Conservation (phyloP, 371 early-diverging fungal species). For the Mortierella sp. region DNA sequence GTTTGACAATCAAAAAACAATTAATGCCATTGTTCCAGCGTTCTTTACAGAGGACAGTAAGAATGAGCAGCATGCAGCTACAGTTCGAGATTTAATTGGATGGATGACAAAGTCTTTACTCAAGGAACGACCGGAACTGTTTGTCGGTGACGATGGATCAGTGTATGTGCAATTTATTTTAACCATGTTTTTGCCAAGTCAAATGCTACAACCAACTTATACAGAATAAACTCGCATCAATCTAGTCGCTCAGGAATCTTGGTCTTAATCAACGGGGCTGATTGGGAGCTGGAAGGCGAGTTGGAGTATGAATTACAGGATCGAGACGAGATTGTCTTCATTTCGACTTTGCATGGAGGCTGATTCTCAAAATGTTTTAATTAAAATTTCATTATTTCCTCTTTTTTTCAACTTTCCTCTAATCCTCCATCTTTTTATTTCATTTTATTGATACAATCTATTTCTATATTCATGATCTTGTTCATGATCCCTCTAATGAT, state of each 20-base stretch:
- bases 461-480: too few relatives aligned
- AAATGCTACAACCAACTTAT: too few relatives aligned
- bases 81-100: conserved; percentile 79
- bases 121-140: conserved; percentile 87
- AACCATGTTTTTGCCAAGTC: too few relatives aligned
- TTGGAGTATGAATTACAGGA: conserved; percentile 83
- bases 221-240: too few relatives aligned
- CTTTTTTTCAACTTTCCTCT: conserved; percentile 3
- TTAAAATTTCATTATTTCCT: background rate
- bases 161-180: too few relatives aligned
- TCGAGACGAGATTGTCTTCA: conserved; percentile 90
- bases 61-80: conserved; percentile 60
- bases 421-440: background rate
- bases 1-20: conserved; percentile 80
- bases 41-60: conserved; percentile 11
- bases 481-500: too few relatives aligned
- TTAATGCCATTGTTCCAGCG: conserved; percentile 68
- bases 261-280: conserved; percentile 93
- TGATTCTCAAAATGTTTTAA: too few relatives aligned
- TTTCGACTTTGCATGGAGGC: conserved; percentile 97
- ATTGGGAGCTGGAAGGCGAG: conserved; percentile 97
- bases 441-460: too few relatives aligned
- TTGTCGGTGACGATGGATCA: conserved; percentile 81
- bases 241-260: conserved; percentile 93
- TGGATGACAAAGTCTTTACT: conserved; percentile 79